phyloP scores from a whole-genome alignment of 2,329 filamentous ascomycete genomes.

The Hirsutella minnesotensis region DNA sequence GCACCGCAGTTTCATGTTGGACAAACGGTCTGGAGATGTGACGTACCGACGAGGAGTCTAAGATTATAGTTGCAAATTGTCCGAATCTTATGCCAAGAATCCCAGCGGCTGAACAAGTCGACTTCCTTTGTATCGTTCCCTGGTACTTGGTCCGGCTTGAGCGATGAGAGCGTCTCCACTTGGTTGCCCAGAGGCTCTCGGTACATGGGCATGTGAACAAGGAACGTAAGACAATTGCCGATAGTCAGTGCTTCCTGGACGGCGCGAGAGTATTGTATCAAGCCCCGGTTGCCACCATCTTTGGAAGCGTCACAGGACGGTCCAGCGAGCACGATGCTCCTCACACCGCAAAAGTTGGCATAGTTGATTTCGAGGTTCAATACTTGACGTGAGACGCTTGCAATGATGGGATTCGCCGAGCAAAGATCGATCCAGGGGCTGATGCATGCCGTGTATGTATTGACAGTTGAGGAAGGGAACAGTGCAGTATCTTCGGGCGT shows the following conservation, averaged over 20 bases:
- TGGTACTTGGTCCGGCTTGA: conserved; percentile 18
- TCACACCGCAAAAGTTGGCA: conserved; percentile 86
- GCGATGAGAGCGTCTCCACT: conserved; percentile 37
- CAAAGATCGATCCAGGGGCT: conserved; percentile 90
- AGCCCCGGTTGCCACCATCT: conserved; percentile 34
- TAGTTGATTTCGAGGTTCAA: conserved; percentile 87
- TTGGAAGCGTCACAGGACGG: conserved; percentile 54
- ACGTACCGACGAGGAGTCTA: conserved; percentile 74
- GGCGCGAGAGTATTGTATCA: conserved; percentile 70
- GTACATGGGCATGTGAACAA: conserved; percentile 76
- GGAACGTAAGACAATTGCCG: conserved; percentile 65
- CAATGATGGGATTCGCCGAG: conserved; percentile 70
- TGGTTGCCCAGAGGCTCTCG: conserved; percentile 53
- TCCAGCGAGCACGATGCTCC: conserved; percentile 70
- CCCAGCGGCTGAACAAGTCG: conserved; percentile 75
- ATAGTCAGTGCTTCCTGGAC: conserved; percentile 68
- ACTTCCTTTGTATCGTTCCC: conserved; percentile 32
- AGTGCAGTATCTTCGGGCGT: conserved; percentile 70
- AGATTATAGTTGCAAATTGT: conserved; percentile 75
- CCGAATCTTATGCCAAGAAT: conserved; percentile 84
- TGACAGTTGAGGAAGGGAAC: conserved; percentile 54
- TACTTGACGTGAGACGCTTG: conserved; percentile 79
- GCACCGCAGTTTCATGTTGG: neutral
- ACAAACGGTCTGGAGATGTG: neutral
- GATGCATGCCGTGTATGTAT: conserved; percentile 65